Evolutionary conservation across 179 eudicot genomes (phyloP), one percentile per base, ranked within the genome.

Genomic region (Sideroxylon spinosum): DNA sequence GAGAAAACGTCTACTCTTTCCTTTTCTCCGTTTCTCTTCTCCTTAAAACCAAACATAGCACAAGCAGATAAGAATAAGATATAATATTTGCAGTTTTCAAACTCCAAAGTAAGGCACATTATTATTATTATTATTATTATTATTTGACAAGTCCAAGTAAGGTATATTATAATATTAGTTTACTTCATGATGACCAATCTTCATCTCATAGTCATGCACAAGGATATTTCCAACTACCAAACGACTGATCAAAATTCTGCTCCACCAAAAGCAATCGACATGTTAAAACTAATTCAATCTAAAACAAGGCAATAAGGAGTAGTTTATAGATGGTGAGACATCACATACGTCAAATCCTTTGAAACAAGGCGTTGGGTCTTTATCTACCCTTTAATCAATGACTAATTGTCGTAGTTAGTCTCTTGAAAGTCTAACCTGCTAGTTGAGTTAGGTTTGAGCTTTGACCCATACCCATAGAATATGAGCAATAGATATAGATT

Each of bases 401-500:
- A n/a, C n/a, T 29, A n/a, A 9, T 26, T 20, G 49, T 74, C 52
- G 11, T 57, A 13, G 17, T 32, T 59, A 57, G 76, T 59, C 76
- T 29, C 48, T 29, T n/a, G 64, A 57, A 74, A 74, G 66, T 74
- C 76, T 32, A 19, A 11, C 32, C 32, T 1, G 53, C 48, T 32
- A 74, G 66, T n/a, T 74, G 29, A 57, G 76, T 74, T 74, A 74
- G 76, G 76, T 74, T 74, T 52, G 29, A 52, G 44, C 44, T 66
- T 71, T 57, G 66, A n/a, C 76, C 19, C 3, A 6, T n/a, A 6
- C 2, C 8, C 14, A 28, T 72, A 32, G 62, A 26, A 57, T 19
- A 53, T 25, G 7, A 25, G 48, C 17, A 25, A 16, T 23, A 17
- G 9, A 37, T 37, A 37, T 37, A 37, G 44, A 37, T 37, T 37